phyloP scores from a whole-genome alignment of 805 yeast genomes.

The Yamadazyma nakazawae region DNA sequence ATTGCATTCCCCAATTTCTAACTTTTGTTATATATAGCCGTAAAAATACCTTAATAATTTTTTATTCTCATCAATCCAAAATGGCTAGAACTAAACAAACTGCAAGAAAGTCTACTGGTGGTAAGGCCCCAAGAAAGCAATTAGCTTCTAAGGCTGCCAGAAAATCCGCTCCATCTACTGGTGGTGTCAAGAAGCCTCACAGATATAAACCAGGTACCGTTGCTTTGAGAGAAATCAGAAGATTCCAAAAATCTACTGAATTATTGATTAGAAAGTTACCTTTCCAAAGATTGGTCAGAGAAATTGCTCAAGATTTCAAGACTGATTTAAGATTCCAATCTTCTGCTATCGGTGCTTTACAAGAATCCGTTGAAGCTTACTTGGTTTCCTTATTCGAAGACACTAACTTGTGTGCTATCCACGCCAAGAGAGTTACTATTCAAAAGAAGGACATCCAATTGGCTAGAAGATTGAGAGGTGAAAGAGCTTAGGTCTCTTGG shows the following conservation, averaged over 20 bases:
- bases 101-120: constrained; percentile 51
- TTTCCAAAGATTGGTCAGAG: constrained; percentile 50
- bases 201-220: constrained; percentile 54
- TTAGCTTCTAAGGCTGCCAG: constrained; percentile 51
- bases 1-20: background rate
- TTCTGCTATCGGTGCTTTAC: constrained; percentile 49
- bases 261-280: constrained; percentile 49
- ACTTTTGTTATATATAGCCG: background rate
- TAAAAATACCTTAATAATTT: background rate
- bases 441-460: constrained; percentile 51
- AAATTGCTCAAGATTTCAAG: constrained; percentile 48
- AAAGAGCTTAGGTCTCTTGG: constrained; percentile 35
- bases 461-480: constrained; percentile 52
- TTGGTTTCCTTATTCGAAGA: constrained; percentile 48
- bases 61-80: constrained; percentile 10
- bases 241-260: constrained; percentile 49
- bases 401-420: constrained; percentile 50
- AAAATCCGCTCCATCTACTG: constrained; percentile 49
- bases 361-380: constrained; percentile 50
- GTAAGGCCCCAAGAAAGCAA: constrained; percentile 51
- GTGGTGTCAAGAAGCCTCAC: constrained; percentile 52
- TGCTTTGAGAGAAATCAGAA: constrained; percentile 50
- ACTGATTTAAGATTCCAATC: constrained; percentile 49
- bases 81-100: constrained; percentile 53
- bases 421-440: constrained; percentile 50